Evolutionary conservation across 306 rosid genomes (phyloP), one percentile per base, ranked within the genome.

Genomic region (Geum urbanum): DNA sequence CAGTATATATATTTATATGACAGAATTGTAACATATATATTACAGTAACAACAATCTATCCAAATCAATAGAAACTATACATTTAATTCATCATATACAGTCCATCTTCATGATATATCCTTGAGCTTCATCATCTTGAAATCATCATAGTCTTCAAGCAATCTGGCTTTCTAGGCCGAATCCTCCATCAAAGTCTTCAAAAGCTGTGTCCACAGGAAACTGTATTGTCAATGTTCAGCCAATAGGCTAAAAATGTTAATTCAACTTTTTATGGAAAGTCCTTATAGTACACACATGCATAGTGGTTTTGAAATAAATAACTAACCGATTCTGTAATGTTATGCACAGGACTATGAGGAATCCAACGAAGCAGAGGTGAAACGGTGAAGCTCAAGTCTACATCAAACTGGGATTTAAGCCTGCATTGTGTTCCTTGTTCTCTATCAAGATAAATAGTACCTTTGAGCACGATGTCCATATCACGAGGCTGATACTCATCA

Each of bases 101-200:
- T 46, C 49, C 49, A 32, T 9, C 14, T 54, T 12, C 5, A 51
- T 53, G 18, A 54, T 18, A 67, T 18, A n/a, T 19, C 72, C 58
- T 66, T 55, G 58, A 60, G 20, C 57, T 80, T 76, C 73, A 61
- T 72, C 43, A 49, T 78, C 71, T 77, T 84, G 83, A 82, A 87
- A 53, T 72, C 73, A 61, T 50, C 60, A 72, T 87, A 87, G 77
- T 82, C 87, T 37, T 64, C 74, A 54, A 84, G 62, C 70, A 82
- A 72, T 58, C 68, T 76, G 37, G 66, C 75, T 40, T 55, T 78
- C 5, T 69, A 15, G 48, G 73, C 76, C 80, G 73, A 45, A 61
- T 74, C 77, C 37, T 69, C 73, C 76, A 74, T 51, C 66, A 64
- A 19, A 18, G 65, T 67, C 72, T 73, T 69, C 71, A 84, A 47